Conservation (phyloP, 148 eudicot species). For the Agrostemma githago region DNA sequence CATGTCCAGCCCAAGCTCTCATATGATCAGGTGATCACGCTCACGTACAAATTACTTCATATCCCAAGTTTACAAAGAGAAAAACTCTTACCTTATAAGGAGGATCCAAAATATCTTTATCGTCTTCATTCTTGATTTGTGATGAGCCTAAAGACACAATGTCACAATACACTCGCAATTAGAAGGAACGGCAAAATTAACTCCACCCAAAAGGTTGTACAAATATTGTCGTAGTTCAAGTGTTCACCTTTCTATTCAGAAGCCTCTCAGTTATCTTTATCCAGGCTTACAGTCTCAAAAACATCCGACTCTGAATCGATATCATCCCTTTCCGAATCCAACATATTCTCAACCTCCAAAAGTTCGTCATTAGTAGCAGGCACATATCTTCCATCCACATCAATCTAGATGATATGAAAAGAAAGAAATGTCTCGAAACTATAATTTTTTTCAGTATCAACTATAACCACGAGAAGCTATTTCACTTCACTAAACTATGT, state of each 20-base stretch:
- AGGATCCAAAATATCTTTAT: conserved; percentile 30
- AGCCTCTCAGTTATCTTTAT: conserved; percentile 24
- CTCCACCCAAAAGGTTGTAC: not conserved
- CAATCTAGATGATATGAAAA: conserved; percentile 69
- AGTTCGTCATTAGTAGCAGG: conserved; percentile 87
- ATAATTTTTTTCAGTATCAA: too few species aligned
- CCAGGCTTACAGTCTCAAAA: conserved; percentile 28
- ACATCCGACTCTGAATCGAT: conserved; percentile 31
- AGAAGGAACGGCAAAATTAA: conserved; percentile 7
- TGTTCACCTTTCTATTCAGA: conserved; percentile 31
- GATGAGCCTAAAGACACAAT: conserved; percentile 37
- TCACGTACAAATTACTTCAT: too few species aligned
- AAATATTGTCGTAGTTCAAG: too few species aligned
- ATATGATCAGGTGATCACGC: too few species aligned
- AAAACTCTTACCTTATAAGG: conserved; percentile 44
- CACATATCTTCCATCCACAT: conserved; percentile 65
- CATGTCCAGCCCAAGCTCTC: too few species aligned
- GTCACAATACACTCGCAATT: conserved; percentile 4
- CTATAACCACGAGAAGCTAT: too few species aligned
- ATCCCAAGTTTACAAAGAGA: too few species aligned
- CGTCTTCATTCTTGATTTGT: conserved; percentile 29
- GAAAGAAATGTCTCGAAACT: too few species aligned
- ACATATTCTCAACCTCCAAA: conserved; percentile 71
- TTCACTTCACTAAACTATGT: too few species aligned
- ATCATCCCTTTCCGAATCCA: conserved; percentile 48